Evolutionary conservation across 805 yeast genomes (phyloP).

Genomic region (Saturnispora galanensis): DNA sequence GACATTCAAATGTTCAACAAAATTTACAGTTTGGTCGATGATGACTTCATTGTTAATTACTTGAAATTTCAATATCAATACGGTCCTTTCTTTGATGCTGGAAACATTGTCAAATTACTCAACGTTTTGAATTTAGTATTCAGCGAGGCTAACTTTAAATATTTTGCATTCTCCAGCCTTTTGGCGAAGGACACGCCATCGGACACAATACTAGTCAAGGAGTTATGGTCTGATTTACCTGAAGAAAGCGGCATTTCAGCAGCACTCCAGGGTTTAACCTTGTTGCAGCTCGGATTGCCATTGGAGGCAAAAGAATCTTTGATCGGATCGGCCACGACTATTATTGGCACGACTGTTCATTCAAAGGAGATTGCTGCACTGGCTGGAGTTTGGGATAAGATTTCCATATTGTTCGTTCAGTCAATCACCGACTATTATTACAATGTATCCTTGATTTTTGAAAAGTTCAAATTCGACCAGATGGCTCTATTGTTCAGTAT

Average conservation of each 20-base stretch:
- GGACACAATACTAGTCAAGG: slow-evolving; percentile 8
- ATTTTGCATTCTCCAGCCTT: slow-evolving; percentile 18
- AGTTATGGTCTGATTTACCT: slow-evolving; percentile 18
- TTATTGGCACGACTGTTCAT: slow-evolving; percentile 13
- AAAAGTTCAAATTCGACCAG: slow-evolving; percentile 21
- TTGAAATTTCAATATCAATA: slow-evolving; percentile 14
- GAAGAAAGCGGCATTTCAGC: slow-evolving; percentile 9
- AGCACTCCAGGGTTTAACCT: slow-evolving; percentile 21
- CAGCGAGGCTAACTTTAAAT: slow-evolving; percentile 16
- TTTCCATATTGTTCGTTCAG: slow-evolving; percentile 21
- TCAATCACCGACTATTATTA: slow-evolving; percentile 29
- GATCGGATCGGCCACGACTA: slow-evolving; percentile 21
- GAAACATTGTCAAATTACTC: slow-evolving; percentile 19
- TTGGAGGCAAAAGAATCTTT: slow-evolving; percentile 25
- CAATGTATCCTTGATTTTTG: slow-evolving; percentile 30
- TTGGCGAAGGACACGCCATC: slow-evolving; percentile 7
- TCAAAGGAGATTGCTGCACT: slow-evolving; percentile 13
- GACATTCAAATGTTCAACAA: slow-evolving; percentile 5
- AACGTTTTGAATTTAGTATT: slow-evolving; percentile 13
- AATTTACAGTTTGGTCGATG: not conserved
- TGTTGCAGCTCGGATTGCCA: slow-evolving; percentile 18
- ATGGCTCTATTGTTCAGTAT: slow-evolving; percentile 29
- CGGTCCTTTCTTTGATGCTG: slow-evolving; percentile 19
- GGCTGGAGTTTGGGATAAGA: slow-evolving; percentile 3
- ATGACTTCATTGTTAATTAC: slow-evolving; percentile 10